Percentiles rank a stretch among this genome's conserved stretches.
These are phyloP conservation scores for Pezicula radicicola DNA, from an alignment of 2,329 filamentous ascomycete genomes.

Conservation along the genomic window DNA sequence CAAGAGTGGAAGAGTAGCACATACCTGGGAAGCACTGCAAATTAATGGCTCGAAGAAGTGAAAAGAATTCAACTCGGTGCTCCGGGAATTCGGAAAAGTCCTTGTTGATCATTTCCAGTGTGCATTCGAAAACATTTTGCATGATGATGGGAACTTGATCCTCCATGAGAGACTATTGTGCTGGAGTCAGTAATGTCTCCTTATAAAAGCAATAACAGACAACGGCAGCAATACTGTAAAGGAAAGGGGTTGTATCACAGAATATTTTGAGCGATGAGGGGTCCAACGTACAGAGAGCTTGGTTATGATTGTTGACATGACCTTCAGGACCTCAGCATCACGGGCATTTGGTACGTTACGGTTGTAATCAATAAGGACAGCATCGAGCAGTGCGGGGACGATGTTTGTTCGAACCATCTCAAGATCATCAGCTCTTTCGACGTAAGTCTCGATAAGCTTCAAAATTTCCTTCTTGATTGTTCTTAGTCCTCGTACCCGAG, in stretches of 20 bases:
- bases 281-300: constrained; percentile 86
- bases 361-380: constrained; percentile 93
- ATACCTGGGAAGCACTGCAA: constrained; percentile 87
- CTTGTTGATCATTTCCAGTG: constrained; percentile 99
- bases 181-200: constrained; percentile 26
- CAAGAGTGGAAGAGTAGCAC: constrained; percentile 9
- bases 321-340: constrained; percentile 93
- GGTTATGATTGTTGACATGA: constrained; percentile 95
- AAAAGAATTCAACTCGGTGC: constrained; percentile 99
- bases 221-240: constrained; percentile 8
- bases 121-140: constrained; percentile 98
- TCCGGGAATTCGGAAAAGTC: constrained; percentile 99
- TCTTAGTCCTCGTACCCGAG: constrained; percentile 87
- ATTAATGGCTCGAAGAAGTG: constrained; percentile 92
- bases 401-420: constrained; percentile 92
- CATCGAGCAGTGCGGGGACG: constrained; percentile 92
- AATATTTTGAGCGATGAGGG: constrained; percentile 42
- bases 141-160: constrained; percentile 97
- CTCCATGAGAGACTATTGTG: constrained; percentile 80
- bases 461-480: constrained; percentile 99
- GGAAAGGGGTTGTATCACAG: constrained; percentile 33
- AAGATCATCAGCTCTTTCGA: constrained; percentile 95
- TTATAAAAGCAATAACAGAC: neutral
- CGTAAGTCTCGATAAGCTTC: constrained; percentile 96
- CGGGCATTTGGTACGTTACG: constrained; percentile 93